phyloP scores from a whole-genome alignment of 495 filamentous ascomycete species.

The Articulospora tetracladia region DNA sequence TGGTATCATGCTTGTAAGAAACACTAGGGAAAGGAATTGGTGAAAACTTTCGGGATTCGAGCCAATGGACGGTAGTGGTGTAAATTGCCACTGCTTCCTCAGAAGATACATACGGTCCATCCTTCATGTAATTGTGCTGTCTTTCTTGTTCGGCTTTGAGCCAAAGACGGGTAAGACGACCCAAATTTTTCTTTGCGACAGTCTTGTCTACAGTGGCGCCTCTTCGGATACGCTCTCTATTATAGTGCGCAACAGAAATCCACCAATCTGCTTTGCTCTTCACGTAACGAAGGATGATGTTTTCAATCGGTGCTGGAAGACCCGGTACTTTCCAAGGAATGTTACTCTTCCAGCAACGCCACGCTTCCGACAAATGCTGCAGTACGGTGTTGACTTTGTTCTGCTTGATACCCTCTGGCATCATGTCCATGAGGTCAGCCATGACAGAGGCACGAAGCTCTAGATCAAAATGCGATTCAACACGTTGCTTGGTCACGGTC shows the following conservation, averaged over 20 bases:
- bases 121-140: conserved; percentile 99
- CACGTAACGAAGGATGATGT: conserved; percentile 96
- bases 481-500: conserved; percentile 98
- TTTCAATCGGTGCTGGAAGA: conserved; percentile 93
- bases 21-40: conserved; percentile 99
- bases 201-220: conserved; percentile 99
- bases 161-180: conserved; percentile 91
- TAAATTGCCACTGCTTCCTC: conserved; percentile 99
- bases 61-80: conserved; percentile 98
- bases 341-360: conserved; percentile 99
- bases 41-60: conserved; percentile 96
- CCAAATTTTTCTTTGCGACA: conserved; percentile 98
- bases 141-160: conserved; percentile 98
- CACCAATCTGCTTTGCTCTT: conserved; percentile 99
- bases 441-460: conserved; percentile 98
- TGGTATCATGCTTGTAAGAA: conserved; percentile 99
- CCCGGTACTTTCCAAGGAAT: conserved; percentile 99
- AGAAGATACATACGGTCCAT: conserved; percentile 96
- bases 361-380: conserved; percentile 95
- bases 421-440: conserved; percentile 99
- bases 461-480: conserved; percentile 98
- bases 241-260: conserved; percentile 98
- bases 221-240: conserved; percentile 91
- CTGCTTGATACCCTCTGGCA: conserved; percentile 99
- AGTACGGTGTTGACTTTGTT: conserved; percentile 99